Evolutionary conservation across 257 asterid genomes (phyloP), one percentile per base, ranked within the genome.

Genomic region (Lavandula angustifolia): DNA sequence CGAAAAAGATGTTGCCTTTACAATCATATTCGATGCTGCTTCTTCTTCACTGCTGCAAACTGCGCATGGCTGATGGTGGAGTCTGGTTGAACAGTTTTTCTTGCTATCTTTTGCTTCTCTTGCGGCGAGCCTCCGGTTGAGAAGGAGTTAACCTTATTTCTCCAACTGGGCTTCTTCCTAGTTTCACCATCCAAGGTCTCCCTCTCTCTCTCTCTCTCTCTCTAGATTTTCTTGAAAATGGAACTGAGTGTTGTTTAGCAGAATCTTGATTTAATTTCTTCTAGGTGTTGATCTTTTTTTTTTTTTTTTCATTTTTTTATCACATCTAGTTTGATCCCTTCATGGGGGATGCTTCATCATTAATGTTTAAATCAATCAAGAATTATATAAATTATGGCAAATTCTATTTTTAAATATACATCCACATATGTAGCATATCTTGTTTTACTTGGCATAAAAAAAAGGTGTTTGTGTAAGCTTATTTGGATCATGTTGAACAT

Each of bases 21-120:
- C 83, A 72, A 34, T 77, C 79, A 61, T 75, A 81, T 77, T 75
- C 82, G 79, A 77, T 69, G 72, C 74, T 69, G 73, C 82, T 76
- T 75, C 82, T 76, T 60, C 82, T 72, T 72, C 80, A 44, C 73
- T 55, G 49, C 77, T 54, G 51, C 80, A 73, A 61, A 55, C 61
- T 42, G 32, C 67, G 53, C 55, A 41, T 72, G 66, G 75, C 60
- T 43, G 61, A 67, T 61, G 64, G 63, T 57, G 80, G 70, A 57
- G 6, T 53, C 63, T 70, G 32, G 65, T 60, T 35, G 68, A 60
- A 40, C 74, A 62, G 76, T 10, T 50, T 49, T 68, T 3, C 46
- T 18, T 50, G 60, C 55, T 54, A 56, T 38, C 57, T 51, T 41
- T 42, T 13, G 67, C 53, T 56, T 38, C 35, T 51, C 41, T 42